phyloP scores from a whole-genome alignment of 2,329 filamentous ascomycete species.

The Cryoendolithus antarcticus region DNA sequence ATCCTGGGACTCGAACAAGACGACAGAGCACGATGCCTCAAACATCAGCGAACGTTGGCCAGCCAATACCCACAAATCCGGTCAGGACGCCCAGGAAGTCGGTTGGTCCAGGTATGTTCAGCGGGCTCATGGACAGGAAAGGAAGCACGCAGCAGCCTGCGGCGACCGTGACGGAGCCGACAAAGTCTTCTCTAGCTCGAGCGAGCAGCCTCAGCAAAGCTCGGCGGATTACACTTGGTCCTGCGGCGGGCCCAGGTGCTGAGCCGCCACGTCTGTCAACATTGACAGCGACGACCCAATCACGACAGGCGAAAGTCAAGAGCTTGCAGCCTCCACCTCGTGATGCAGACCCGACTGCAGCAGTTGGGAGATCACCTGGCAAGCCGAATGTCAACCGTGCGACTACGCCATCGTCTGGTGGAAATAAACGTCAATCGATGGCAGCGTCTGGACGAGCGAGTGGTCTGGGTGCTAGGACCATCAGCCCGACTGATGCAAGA shows the following conservation, averaged over 20 bases:
- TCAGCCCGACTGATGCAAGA: conserved; percentile 89
- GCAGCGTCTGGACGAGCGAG: conserved; percentile 60
- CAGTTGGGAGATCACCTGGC: conserved; percentile 39
- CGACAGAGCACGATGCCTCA: conserved; percentile 60
- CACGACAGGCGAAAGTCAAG: conserved; percentile 61
- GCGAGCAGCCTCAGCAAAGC: conserved; percentile 22
- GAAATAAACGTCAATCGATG: conserved; percentile 58
- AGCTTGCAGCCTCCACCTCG: conserved; percentile 66
- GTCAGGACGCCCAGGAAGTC: conserved; percentile 60
- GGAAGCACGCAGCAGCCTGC: conserved; percentile 17
- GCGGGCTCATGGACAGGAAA: conserved; percentile 40
- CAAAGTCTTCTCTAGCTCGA: conserved; percentile 11
- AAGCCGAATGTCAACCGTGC: conserved; percentile 30
- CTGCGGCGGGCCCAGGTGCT: conserved; percentile 13
- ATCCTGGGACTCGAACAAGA: conserved; percentile 50
- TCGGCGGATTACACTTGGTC: conserved; percentile 19
- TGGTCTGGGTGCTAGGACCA: conserved; percentile 82
- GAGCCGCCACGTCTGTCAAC: conserved; percentile 24
- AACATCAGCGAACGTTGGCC: conserved; percentile 10
- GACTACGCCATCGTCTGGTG: conserved; percentile 39
- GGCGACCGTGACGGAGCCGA: conserved; percentile 11
- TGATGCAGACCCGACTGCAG: conserved; percentile 43
- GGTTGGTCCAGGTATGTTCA: conserved; percentile 60
- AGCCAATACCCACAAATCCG: conserved; percentile 7
- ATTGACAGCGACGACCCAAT: conserved; percentile 26